Conservation (phyloP, 2,329 filamentous ascomycete species). For the Mollisiaceae sp. region DNA sequence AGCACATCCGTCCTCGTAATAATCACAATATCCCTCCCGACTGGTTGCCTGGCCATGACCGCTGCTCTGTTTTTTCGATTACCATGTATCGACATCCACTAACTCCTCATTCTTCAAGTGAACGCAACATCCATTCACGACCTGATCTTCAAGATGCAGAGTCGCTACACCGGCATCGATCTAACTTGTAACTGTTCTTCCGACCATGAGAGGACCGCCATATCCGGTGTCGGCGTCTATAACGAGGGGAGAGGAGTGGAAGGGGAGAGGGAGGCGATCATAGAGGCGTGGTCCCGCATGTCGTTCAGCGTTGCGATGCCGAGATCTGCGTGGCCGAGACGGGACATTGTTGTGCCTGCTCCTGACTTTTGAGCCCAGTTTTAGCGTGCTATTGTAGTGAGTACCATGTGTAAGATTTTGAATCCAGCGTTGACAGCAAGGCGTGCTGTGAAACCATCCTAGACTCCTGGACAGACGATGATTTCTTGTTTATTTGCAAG, state of each 20-base stretch:
- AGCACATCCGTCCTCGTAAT: slow-evolving; percentile 68
- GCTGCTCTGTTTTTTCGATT: slow-evolving; percentile 61
- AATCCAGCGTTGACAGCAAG: slow-evolving; percentile 67
- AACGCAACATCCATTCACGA: slow-evolving; percentile 67
- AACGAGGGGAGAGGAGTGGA: slow-evolving; percentile 54
- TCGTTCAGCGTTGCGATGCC: slow-evolving; percentile 56
- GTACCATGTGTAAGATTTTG: slow-evolving; percentile 70
- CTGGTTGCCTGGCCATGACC: slow-evolving; percentile 50
- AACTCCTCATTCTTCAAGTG: slow-evolving; percentile 66
- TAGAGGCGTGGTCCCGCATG: slow-evolving; percentile 57
- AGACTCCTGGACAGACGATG: slow-evolving; percentile 68
- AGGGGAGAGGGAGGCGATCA: slow-evolving; percentile 56
- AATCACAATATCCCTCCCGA: slow-evolving; percentile 62
- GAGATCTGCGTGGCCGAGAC: slow-evolving; percentile 55
- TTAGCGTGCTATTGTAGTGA: slow-evolving; percentile 48
- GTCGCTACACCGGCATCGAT: slow-evolving; percentile 59
- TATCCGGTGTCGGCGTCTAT: slow-evolving; percentile 58
- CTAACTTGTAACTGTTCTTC: slow-evolving; percentile 57
- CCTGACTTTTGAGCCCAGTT: slow-evolving; percentile 55
- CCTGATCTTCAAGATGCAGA: slow-evolving; percentile 67
- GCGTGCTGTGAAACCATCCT: slow-evolving; percentile 70
- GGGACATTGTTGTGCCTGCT: slow-evolving; percentile 54
- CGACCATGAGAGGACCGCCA: slow-evolving; percentile 49
- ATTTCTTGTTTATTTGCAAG: slow-evolving; percentile 40
- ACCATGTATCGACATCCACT: slow-evolving; percentile 48